Evolutionary conservation across 345 rosid species (phyloP).

Genomic region (Syzygium grande): DNA sequence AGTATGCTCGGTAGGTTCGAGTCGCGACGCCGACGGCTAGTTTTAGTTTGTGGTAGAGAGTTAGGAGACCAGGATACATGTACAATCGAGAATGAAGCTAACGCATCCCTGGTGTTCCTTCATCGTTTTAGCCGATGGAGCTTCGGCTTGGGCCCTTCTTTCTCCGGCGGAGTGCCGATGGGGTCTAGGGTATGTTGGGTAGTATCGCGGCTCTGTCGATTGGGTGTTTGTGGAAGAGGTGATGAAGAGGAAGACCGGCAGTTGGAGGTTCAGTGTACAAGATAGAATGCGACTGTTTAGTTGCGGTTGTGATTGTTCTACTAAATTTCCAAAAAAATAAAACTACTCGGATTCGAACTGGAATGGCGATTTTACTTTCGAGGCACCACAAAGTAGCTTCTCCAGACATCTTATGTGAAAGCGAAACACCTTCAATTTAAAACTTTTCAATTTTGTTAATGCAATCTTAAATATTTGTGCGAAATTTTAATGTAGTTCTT

Average conservation of each 20-base stretch:
- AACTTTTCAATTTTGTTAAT: not conserved
- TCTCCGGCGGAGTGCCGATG: not conserved
- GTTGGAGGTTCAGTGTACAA: not conserved
- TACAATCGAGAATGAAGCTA: not conserved
- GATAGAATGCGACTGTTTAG: not conserved
- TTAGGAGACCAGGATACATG: not conserved
- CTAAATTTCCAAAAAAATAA: not conserved
- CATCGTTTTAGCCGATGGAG: not conserved
- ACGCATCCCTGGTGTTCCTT: not conserved
- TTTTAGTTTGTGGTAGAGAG: not conserved
- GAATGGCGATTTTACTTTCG: not conserved
- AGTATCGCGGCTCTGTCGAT: not conserved
- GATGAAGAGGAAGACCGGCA: not conserved
- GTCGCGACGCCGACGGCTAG: not conserved
- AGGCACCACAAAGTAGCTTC: not conserved
- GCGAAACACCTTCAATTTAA: rapidly evolving
- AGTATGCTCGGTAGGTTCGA: not conserved
- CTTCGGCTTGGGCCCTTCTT: not conserved
- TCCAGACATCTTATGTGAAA: not conserved
- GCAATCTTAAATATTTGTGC: rapidly evolving
- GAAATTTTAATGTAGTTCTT: not conserved
- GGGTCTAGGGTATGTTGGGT: not conserved
- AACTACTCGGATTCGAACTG: not conserved
- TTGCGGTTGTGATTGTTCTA: not conserved
- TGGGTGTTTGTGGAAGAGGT: not conserved